These are phyloP conservation scores for Fusarium udum DNA, from an alignment of 2,329 filamentous ascomycete species.

Conservation along the genomic window DNA sequence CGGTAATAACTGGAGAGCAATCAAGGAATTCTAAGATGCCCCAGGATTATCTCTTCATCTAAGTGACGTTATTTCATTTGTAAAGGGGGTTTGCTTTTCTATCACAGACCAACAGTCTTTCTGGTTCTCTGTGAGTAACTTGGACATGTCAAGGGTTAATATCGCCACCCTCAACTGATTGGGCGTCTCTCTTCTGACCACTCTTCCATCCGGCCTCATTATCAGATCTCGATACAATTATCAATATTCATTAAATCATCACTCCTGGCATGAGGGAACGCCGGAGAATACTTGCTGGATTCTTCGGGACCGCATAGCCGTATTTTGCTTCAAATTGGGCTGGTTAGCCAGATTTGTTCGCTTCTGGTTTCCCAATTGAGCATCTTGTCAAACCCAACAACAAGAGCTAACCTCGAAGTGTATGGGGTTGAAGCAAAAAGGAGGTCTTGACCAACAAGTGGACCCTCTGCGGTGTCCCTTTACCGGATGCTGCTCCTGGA, in stretches of 20 bases:
- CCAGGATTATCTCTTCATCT: neutral
- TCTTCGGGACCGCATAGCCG: conserved; percentile 9
- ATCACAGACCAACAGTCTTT: neutral
- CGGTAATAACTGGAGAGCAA: neutral
- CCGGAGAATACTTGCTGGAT: conserved; percentile 4
- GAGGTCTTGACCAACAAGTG: conserved; percentile 13
- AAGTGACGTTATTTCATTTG: neutral
- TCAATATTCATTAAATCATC: neutral
- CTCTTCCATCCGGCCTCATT: neutral
- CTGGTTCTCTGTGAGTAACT: neutral
- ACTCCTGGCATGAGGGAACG: neutral
- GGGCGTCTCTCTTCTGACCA: neutral
- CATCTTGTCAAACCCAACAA: conserved; percentile 34
- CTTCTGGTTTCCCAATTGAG: conserved; percentile 54
- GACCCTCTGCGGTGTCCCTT: conserved; percentile 30
- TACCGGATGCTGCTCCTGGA: conserved; percentile 33
- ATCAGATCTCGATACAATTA: neutral
- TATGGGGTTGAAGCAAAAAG: conserved; percentile 18
- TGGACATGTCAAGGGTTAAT: neutral
- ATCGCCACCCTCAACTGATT: neutral
- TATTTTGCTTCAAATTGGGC: conserved; percentile 27
- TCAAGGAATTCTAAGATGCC: no score
- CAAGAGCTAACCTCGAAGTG: conserved; percentile 13
- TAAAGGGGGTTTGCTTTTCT: neutral
- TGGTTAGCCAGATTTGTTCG: conserved; percentile 50